These are phyloP conservation scores for Fusarium anthophilum DNA, from an alignment of 2,329 filamentous ascomycete species.

Conservation along the genomic window DNA sequence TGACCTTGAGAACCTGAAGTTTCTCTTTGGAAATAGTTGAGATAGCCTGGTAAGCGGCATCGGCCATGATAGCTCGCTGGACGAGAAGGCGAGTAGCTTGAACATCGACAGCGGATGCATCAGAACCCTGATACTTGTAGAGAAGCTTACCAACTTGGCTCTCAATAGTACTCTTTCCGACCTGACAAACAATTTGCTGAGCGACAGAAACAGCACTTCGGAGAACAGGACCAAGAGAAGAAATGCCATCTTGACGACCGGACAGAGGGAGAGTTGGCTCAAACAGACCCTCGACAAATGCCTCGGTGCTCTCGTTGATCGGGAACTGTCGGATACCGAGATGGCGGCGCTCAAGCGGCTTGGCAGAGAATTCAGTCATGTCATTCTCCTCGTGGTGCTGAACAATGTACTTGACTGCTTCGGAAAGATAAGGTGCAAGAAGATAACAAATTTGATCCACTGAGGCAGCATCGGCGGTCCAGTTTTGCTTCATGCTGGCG, in stretches of 20 bases:
- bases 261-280: constrained; percentile 14
- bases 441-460: constrained; percentile 6
- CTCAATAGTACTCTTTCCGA: not conserved
- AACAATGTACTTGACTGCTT: constrained; percentile 1
- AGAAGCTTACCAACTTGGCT: not conserved
- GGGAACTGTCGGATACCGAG: constrained; percentile 2
- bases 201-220: not conserved
- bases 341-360: not conserved
- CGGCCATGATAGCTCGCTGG: constrained; percentile 27
- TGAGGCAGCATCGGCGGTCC: constrained; percentile 12
- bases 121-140: not conserved
- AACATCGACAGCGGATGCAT: not conserved
- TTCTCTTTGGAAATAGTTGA: constrained; percentile 3
- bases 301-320: not conserved
- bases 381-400: not conserved
- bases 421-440: constrained; percentile 15
- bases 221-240: constrained; percentile 23
- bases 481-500: constrained; percentile 20
- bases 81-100: constrained; percentile 19
- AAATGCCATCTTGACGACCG: constrained; percentile 14
- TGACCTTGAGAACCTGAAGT: constrained; percentile 1
- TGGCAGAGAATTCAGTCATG: not conserved
- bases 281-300: constrained; percentile 28
- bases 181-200: constrained; percentile 2
- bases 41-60: constrained; percentile 25